phyloP scores from a whole-genome alignment of 495 filamentous ascomycete species.

The Tetracladium marchalianum region DNA sequence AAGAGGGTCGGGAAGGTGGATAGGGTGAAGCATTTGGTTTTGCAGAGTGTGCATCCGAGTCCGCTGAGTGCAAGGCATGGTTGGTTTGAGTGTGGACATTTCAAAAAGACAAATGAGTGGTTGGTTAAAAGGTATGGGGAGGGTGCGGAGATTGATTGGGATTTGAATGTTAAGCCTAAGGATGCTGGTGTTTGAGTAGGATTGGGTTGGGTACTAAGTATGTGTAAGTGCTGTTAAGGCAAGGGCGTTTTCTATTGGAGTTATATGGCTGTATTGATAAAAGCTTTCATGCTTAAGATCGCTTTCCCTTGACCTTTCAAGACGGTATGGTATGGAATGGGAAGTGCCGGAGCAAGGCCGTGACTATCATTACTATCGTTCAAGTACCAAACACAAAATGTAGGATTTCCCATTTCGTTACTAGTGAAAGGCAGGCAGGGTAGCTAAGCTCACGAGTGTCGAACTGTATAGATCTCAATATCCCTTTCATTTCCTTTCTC shows the following conservation, averaged over 20 bases:
- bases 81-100: conserved; percentile 83
- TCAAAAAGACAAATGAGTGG: conserved; percentile 86
- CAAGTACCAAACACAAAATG: too few relatives aligned
- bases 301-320: too few relatives aligned
- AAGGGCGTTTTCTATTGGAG: not conserved
- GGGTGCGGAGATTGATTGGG: conserved; percentile 79
- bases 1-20: conserved; percentile 65
- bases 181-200: conserved; percentile 1
- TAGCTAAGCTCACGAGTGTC: too few relatives aligned
- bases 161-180: conserved; percentile 34
- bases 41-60: conserved; percentile 84
- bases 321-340: too few relatives aligned
- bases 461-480: too few relatives aligned
- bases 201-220: not conserved
- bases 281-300: too few relatives aligned
- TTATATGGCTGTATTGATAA: too few relatives aligned
- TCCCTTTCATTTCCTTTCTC: too few relatives aligned
- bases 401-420: too few relatives aligned
- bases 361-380: too few relatives aligned
- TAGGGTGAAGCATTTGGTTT: conserved; percentile 58
- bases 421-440: too few relatives aligned
- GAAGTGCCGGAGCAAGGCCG: too few relatives aligned
- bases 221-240: not conserved
- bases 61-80: conserved; percentile 72
- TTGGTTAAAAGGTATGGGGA: conserved; percentile 64